These are phyloP conservation scores for Phlebiopsis gigantea DNA, from an alignment of 768 basidiomycete genomes.

Conservation along the genomic window DNA sequence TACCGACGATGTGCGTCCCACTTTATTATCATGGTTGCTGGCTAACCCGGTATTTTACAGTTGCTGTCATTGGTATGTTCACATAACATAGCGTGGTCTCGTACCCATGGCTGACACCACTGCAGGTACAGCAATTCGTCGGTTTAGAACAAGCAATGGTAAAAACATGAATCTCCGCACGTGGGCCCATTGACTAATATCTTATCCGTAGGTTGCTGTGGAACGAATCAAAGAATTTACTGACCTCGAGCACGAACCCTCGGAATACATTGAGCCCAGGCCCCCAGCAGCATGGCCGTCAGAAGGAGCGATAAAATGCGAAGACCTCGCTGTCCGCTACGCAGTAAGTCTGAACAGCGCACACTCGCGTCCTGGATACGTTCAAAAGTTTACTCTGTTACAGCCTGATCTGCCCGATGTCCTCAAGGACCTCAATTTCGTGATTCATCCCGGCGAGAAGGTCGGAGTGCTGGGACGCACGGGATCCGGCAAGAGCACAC, in stretches of 20 bases:
- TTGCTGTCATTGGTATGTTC: background rate
- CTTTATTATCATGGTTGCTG: background rate
- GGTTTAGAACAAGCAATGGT: conserved; percentile 94
- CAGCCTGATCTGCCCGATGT: conserved; percentile 87
- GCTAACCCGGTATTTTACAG: background rate
- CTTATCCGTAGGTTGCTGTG: conserved; percentile 53
- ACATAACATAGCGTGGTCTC: background rate
- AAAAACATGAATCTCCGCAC: background rate
- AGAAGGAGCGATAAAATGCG: conserved; percentile 59
- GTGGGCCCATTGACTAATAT: background rate
- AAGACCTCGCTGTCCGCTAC: conserved; percentile 72
- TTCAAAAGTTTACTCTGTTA: conserved; percentile 1
- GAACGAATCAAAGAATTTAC: conserved; percentile 92
- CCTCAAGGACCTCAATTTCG: conserved; percentile 72
- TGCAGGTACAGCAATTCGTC: conserved; percentile 70
- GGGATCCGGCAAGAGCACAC: conserved; percentile 67
- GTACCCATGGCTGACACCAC: background rate
- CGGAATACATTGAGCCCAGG: conserved; percentile 81
- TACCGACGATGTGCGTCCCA: conserved; percentile 51
- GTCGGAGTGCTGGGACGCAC: conserved; percentile 72
- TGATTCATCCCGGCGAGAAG: conserved; percentile 71
- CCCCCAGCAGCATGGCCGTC: conserved; percentile 79
- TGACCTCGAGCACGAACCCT: conserved; percentile 66
- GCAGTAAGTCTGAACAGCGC: conserved; percentile 54
- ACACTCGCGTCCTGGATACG: background rate